Percentiles rank a stretch among this genome's conserved stretches.
Conservation (phyloP, 208 protist genomes). For the Zelonia costaricensis region DNA sequence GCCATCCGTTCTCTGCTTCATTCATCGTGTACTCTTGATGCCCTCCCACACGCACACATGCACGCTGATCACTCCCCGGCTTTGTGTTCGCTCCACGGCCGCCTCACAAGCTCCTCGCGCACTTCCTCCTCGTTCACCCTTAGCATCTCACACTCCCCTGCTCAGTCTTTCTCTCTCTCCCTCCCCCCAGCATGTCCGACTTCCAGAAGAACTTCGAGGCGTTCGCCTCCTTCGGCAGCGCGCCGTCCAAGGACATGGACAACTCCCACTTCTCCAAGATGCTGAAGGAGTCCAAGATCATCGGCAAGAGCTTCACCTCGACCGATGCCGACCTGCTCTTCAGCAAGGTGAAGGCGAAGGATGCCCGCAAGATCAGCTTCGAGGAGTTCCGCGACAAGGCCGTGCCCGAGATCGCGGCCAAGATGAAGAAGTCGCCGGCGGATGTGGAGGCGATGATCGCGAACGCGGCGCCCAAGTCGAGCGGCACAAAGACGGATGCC, state of each 20-base stretch:
- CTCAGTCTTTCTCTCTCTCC: not conserved
- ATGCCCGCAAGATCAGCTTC: constrained; percentile 84
- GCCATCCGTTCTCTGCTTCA: too few species aligned
- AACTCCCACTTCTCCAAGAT: constrained; percentile 93
- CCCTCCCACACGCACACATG: too few species aligned
- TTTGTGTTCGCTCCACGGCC: too few species aligned
- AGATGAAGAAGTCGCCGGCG: constrained; percentile 83
- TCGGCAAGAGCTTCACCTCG: constrained; percentile 86
- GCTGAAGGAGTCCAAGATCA: constrained; percentile 91
- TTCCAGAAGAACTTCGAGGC: constrained; percentile 75
- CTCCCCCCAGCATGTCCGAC: constrained; percentile 21
- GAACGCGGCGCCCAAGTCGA: constrained; percentile 50
- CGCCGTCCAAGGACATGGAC: constrained; percentile 87
- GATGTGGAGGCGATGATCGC: constrained; percentile 62
- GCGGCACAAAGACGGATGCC: constrained; percentile 80
- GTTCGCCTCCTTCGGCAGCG: constrained; percentile 88
- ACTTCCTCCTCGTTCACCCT: not conserved
- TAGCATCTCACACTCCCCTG: not conserved
- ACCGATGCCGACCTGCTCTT: constrained; percentile 92
- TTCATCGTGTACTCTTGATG: too few species aligned
- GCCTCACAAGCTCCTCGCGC: too few species aligned
- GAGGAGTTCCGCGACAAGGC: constrained; percentile 67
- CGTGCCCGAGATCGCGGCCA: constrained; percentile 84
- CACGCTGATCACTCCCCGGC: too few species aligned
- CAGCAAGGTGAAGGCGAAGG: constrained; percentile 91